Conservation (phyloP, 257 asterid genomes). For the Eucommia ulmoides region DNA sequence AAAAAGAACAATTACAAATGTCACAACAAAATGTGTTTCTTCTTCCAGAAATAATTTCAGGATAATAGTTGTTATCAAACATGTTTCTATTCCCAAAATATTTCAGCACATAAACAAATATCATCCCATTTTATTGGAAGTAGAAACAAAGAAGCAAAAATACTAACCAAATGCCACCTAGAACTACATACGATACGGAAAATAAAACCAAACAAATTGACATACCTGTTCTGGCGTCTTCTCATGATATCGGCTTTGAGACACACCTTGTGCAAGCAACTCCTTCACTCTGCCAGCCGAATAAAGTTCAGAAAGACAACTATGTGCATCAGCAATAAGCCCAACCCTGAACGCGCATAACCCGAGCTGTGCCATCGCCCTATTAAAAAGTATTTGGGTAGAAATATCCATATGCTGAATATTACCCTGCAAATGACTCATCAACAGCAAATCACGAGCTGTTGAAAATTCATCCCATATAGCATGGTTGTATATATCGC, state of each 20-base stretch:
- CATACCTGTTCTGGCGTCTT: conserved; percentile 95
- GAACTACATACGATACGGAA: neutral
- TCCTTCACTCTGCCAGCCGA: conserved; percentile 95
- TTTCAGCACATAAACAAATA: neutral
- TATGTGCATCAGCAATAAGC: conserved; percentile 61
- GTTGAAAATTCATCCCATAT: conserved; percentile 66
- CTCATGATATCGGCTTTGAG: conserved; percentile 89
- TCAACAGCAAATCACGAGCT: conserved; percentile 77
- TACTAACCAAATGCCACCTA: neutral
- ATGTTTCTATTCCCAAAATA: neutral
- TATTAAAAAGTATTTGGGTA: conserved; percentile 79
- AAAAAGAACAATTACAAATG: no score
- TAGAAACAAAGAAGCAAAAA: neutral
- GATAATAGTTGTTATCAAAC: neutral
- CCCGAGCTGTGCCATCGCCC: conserved; percentile 97
- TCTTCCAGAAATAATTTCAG: neutral
- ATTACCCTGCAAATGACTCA: conserved; percentile 96
- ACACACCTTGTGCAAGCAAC: conserved; percentile 89
- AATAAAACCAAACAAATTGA: neutral
- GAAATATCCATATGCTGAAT: conserved; percentile 95
- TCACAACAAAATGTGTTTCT: neutral
- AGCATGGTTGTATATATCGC: conserved; percentile 92
- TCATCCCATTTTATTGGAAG: neutral
- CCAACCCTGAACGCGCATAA: conserved; percentile 82
- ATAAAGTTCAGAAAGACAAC: conserved; percentile 82